Evolutionary conservation across 371 early-diverging fungal genomes (phyloP).

Genomic region (Amoeboaphelidium occidentale): DNA sequence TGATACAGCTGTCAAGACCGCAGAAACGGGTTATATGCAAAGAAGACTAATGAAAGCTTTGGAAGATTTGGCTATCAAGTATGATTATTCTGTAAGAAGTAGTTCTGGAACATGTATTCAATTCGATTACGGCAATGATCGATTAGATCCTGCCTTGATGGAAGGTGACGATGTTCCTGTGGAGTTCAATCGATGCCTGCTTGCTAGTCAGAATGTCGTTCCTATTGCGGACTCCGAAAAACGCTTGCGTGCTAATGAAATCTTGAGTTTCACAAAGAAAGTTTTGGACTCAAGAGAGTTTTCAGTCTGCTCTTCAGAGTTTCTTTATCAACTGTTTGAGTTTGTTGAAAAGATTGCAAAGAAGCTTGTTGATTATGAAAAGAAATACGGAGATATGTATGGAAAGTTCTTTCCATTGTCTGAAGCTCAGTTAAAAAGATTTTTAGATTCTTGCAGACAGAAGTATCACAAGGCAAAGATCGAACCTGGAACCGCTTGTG

Average conservation of each 20-base stretch:
- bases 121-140: slow-evolving; percentile 94
- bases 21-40: slow-evolving; percentile 99
- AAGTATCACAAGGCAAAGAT: slow-evolving; percentile 74
- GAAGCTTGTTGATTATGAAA: not conserved
- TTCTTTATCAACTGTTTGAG: not conserved
- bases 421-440: slow-evolving; percentile 37
- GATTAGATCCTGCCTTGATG: slow-evolving; percentile 82
- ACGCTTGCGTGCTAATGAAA: not conserved
- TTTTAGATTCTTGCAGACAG: slow-evolving; percentile 42
- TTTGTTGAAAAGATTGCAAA: not conserved
- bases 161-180: slow-evolving; percentile 84
- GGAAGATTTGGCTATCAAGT: slow-evolving; percentile 84
- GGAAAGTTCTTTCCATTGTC: too few species aligned
- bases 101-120: slow-evolving; percentile 84
- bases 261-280: not conserved
- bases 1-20: slow-evolving; percentile 95
- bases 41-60: slow-evolving; percentile 96
- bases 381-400: too few species aligned
- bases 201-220: slow-evolving; percentile 2
- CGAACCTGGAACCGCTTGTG: slow-evolving; percentile 49
- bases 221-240: too few species aligned
- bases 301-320: not conserved
- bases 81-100: slow-evolving; percentile 89
- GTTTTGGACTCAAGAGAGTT: not conserved
- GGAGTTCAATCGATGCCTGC: slow-evolving; percentile 55